These are phyloP conservation scores for Melampsora abietis-canadensis DNA, from an alignment of 1,284 basidiomycete species.

Conservation along the genomic window DNA sequence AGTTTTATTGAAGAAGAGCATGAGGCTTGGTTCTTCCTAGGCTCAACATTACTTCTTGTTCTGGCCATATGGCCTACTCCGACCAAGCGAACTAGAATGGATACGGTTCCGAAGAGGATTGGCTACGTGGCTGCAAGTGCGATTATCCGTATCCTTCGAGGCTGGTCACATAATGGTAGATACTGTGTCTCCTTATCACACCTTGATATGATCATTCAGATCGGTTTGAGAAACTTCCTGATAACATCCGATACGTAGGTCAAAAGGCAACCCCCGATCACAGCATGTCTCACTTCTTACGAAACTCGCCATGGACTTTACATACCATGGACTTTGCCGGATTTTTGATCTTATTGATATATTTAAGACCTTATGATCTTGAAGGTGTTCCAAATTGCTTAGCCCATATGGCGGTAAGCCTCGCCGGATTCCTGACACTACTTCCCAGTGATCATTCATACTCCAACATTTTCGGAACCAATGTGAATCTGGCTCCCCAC, in stretches of 20 bases:
- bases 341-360: slow-evolving; percentile 7
- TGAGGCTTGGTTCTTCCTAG: slow-evolving; percentile 46
- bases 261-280: slow-evolving; percentile 16
- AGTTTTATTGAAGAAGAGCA: slow-evolving; percentile 50
- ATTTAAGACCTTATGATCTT: not conserved
- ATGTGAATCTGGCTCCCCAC: not conserved
- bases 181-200: not conserved
- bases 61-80: not conserved
- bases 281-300: slow-evolving; percentile 12
- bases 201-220: not conserved
- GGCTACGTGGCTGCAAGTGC: not conserved
- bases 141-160: slow-evolving; percentile 44
- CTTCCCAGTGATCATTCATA: slow-evolving; percentile 24
- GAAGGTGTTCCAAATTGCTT: not conserved
- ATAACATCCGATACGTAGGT: slow-evolving; percentile 11
- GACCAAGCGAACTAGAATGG: not conserved
- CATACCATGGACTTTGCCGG: slow-evolving; percentile 20
- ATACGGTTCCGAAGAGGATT: not conserved
- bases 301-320: slow-evolving; percentile 17
- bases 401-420: not conserved
- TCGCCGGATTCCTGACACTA: slow-evolving; percentile 18
- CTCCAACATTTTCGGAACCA: not conserved
- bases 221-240: not conserved
- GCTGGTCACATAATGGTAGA: slow-evolving; percentile 47
- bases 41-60: slow-evolving; percentile 14